Base-by-base conservation (phyloP, 2,329 filamentous ascomycete species). In the Claviceps sorghi region DNA sequence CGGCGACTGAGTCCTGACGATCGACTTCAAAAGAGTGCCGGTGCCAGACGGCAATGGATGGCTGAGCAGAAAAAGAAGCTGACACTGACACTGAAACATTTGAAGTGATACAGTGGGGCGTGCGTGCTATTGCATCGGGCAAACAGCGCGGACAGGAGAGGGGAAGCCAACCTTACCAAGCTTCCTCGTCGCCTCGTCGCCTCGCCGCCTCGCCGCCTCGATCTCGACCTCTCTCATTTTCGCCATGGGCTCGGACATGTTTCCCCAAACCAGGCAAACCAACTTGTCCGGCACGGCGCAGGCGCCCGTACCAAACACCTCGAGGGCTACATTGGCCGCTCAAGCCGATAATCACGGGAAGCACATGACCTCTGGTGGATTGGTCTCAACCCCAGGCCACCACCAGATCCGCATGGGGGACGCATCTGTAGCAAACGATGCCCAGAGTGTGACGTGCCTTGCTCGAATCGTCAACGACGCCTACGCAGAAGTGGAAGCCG, bases 381-480 rank as follows among this genome's bases (percentile, higher is more conserved):
- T 29, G 10, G 32, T 30, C 30, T 44, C 51, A 38, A 32, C 2
- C 3, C 5, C 46, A 17, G 29, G 47, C 8, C 48, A 59, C 8
- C 48, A 59, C 29, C 19, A 51, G 17, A 56, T 66, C 9, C 53
- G 44, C n/a, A 53, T 66, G 13, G 59, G 63, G 0, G 43, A 54
- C 0, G 4, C 44, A 0, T 47, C 57, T 0, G 54, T 57, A 3
- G 61, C 60, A 7, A 50, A 60, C 8, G 52, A 66, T 8, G 22
- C 50, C 17, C 19, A 29, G 0, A 49, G 61, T 8, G 42, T 59
- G 6, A 45, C 52, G 5, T 44, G 47, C 4, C 22, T 66, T 9
- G 51, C 57, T 7, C 13, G 53, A 1, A 58, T 65, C 1, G 61
- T 65, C 42, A 66, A 66, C 42, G 46, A 52, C 0, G 62, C 57